These are phyloP conservation scores for Candida insectalens DNA, from an alignment of 805 yeast species.

Conservation along the genomic window DNA sequence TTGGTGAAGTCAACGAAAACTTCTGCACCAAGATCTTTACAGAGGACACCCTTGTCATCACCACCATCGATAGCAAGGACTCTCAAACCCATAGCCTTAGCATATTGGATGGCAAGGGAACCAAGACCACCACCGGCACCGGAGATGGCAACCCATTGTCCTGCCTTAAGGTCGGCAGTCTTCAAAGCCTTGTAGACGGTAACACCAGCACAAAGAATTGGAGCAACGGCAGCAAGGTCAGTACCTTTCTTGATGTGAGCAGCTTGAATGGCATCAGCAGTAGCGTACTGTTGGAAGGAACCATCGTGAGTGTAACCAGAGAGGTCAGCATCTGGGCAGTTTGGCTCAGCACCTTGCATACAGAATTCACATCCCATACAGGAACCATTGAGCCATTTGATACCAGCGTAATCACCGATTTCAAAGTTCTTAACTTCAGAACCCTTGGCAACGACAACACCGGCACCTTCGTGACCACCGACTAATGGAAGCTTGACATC, in stretches of 20 bases:
- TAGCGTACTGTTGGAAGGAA: conserved; percentile 5
- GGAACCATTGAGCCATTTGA: conserved; percentile 34
- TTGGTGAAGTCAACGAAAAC: conserved; percentile 4
- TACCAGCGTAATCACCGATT: conserved; percentile 51
- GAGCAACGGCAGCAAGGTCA: conserved; percentile 3
- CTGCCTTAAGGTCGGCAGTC: conserved; percentile 3
- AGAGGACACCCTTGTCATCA: conserved; percentile 4
- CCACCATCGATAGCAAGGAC: conserved; percentile 5
- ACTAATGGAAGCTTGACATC: conserved; percentile 3
- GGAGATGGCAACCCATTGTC: conserved; percentile 5
- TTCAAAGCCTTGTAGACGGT: conserved; percentile 35
- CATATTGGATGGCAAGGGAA: conserved; percentile 4
- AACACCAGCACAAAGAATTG: conserved; percentile 32
- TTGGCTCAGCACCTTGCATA: conserved; percentile 4
- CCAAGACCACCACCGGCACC: conserved; percentile 6
- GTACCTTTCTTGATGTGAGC: conserved; percentile 3
- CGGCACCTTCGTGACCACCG: conserved; percentile 6
- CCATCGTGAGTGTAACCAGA: conserved; percentile 6
- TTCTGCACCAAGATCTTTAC: conserved; percentile 4
- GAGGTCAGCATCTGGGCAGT: conserved; percentile 3
- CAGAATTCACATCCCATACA: conserved; percentile 5
- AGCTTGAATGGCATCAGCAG: conserved; percentile 6
- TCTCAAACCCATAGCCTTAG: conserved; percentile 4
- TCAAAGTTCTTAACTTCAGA: conserved; percentile 17
- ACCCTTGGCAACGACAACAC: conserved; percentile 5